Evolutionary conservation across 2,329 filamentous ascomycete genomes (phyloP), one percentile per base, ranked within the genome.

Genomic region (Epichloe uncinata): DNA sequence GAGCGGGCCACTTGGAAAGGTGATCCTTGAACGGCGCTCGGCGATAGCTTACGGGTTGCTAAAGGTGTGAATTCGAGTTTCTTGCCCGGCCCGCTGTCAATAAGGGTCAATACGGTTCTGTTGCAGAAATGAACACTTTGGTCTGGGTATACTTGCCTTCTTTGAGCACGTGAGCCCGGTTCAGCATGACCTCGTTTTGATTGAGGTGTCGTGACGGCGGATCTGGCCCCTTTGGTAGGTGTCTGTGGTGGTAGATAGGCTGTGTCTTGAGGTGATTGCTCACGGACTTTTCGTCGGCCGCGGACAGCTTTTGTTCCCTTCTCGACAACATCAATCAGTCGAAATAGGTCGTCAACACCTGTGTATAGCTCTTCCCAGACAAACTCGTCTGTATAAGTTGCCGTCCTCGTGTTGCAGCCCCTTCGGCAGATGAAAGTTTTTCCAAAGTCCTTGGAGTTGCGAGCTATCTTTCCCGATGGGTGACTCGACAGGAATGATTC

Each of bases 1-100:
- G 82, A 89, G 18, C 94, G 82, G 45, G 93, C 94, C 53, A 94
- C 78, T 58, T 95, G 89, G 61, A 96, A 97, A 0, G 93, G 93
- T 0, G 93, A 95, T 2, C 84, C 81, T 42, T 88, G 78, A 50
- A 85, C 76, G 56, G 85, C 79, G 35, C 77, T 77, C 4, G 87
- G 85, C 1, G 87, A 87, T 3, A 98, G 75, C 18, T 85, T 77
- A 38, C 93, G 84, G 13, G 88, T 96, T 6, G 88, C 89, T n/a
- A 98, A 71, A 0, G 93, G 93, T 0, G 93, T 98, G 60, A 97
- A 97, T 61, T 96, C 90, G 36, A 98, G 78, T 5, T 87, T 85
- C 60, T 90, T 95, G 48, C 59, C 58, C 1, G 57, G 52, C 35
- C 64, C 61, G 56, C 64, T 67, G 33, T 86, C n/a, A 16, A 35